Evolutionary conservation across 2,329 filamentous ascomycete genomes (phyloP), one percentile per base, ranked within the genome.

Genomic region (Fusarium lyarnte): DNA sequence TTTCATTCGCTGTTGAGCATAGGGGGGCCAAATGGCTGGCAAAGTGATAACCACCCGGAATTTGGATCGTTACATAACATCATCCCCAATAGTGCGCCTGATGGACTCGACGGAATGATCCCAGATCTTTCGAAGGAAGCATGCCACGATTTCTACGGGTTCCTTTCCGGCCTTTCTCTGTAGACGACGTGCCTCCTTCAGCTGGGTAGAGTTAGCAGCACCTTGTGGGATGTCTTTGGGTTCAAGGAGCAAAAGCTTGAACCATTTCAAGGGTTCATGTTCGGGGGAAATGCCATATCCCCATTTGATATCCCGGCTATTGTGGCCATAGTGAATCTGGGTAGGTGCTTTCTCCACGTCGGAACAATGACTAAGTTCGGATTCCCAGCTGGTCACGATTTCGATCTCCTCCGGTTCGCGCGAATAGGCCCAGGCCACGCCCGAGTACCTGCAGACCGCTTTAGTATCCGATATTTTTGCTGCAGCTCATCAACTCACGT

Each of bases 1-100:
- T 2, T 74, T 73, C 84, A 86, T 86, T 0, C 76, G 53, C 0
- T 66, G 36, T 3, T 80, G 79, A 0, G 82, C 82, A 41, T 84
- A 84, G 0, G 78, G 69, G 0, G 82, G 81, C 84, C 85, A 86
- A 6, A 86, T 85, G 0, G 84, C 84, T 0, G 85, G 85, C 0
- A 86, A 29, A 0, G 84, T 86, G 3, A 84, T 70, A 2, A 85
- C 76, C 0, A 86, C 74, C 2, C 82, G 76, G 4, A 85, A 78
- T 1, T 61, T 78, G 77, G 6, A 58, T 57, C 0, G 75, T 52
- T 0, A 82, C 9, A 6, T 77, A 49, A 1, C 25, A n/a, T 4
- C 67, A 5, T 0, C 78, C 46, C 13, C 79, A 1, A 76, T 31
- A 2, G 74, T 66, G n/a, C 65, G 46, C 9, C 57, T 64, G 16